Evolutionary conservation across 345 rosid species (phyloP).

Genomic region (Eutrema yunnanense): DNA sequence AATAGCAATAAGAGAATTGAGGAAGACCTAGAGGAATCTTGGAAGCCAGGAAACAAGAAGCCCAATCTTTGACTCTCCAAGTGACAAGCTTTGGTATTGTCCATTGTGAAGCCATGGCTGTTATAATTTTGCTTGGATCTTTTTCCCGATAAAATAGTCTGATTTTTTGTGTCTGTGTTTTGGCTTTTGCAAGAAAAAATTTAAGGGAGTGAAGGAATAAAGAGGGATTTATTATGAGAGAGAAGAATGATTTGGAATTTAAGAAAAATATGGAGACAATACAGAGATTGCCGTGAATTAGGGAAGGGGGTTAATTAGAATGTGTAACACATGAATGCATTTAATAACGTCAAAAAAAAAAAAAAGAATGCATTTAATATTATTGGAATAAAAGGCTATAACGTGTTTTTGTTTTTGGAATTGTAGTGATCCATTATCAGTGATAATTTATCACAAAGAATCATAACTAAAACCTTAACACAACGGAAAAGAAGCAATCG

Average conservation of each 20-base stretch:
- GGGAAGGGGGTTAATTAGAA: slow-evolving; percentile 26
- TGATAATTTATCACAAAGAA: too few relatives aligned
- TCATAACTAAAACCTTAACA: too few relatives aligned
- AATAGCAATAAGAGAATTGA: background rate
- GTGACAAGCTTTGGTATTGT: slow-evolving; percentile 44
- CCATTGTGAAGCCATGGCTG: slow-evolving; percentile 41
- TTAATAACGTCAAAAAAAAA: too few relatives aligned
- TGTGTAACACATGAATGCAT: slow-evolving; percentile 36
- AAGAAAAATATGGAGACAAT: background rate
- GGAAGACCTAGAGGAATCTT: slow-evolving; percentile 42
- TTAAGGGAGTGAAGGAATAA: background rate
- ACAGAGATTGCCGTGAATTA: slow-evolving; percentile 25
- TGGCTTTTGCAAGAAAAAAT: background rate
- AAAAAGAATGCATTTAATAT: slow-evolving; percentile 37
- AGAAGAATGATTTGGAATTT: slow-evolving; percentile 42
- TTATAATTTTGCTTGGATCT: background rate
- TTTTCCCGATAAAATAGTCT: background rate
- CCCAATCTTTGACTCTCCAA: slow-evolving; percentile 59
- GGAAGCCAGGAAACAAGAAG: slow-evolving; percentile 60
- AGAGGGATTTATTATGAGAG: slow-evolving; percentile 21
- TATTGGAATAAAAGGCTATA: slow-evolving; percentile 17
- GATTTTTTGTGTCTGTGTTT: background rate
- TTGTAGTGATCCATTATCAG: background rate
- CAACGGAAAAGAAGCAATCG: too few relatives aligned
- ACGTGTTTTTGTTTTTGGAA: background rate